Conservation (phyloP, 805 yeast species). For the Lachancea nothofagi region DNA sequence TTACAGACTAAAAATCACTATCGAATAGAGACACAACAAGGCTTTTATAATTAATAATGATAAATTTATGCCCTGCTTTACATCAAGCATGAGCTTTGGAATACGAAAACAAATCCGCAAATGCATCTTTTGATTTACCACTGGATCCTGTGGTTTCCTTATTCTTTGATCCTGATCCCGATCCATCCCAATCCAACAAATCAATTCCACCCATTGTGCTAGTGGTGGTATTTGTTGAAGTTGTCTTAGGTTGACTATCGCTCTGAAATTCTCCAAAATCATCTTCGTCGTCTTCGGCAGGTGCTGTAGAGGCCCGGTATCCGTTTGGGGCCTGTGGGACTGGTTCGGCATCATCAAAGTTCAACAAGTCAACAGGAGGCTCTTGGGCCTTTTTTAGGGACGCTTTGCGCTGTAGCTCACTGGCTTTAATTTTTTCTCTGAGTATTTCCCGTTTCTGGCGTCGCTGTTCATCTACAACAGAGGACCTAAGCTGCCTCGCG, state of each 20-base stretch:
- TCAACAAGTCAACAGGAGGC: constrained; percentile 28
- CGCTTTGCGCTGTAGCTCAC: constrained; percentile 31
- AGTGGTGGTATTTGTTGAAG: constrained; percentile 8
- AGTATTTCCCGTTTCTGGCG: constrained; percentile 35
- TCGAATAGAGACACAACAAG: not conserved
- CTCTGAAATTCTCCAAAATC: constrained; percentile 37
- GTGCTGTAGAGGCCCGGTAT: not conserved
- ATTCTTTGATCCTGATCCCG: constrained; percentile 12
- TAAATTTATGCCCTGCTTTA: no score
- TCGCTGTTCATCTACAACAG: constrained; percentile 32
- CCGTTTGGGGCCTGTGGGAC: not conserved
- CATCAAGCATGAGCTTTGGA: constrained; percentile 29
- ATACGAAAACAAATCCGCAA: constrained; percentile 28
- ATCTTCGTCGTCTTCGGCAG: constrained; percentile 29
- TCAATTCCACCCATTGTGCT: constrained; percentile 7
- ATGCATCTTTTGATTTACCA: constrained; percentile 18
- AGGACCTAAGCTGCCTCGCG: constrained; percentile 20
- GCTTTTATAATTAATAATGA: constrained; percentile 17
- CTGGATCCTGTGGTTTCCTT: constrained; percentile 6
- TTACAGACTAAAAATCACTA: constrained; percentile 5
- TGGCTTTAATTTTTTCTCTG: constrained; percentile 31
- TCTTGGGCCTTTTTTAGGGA: constrained; percentile 17
- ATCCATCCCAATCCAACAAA: constrained; percentile 10
- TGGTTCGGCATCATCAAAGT: constrained; percentile 22
- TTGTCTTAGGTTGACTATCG: constrained; percentile 20